Evolutionary conservation across 1,284 basidiomycete species (phyloP).

Genomic region (Microbotryum scabiosae): DNA sequence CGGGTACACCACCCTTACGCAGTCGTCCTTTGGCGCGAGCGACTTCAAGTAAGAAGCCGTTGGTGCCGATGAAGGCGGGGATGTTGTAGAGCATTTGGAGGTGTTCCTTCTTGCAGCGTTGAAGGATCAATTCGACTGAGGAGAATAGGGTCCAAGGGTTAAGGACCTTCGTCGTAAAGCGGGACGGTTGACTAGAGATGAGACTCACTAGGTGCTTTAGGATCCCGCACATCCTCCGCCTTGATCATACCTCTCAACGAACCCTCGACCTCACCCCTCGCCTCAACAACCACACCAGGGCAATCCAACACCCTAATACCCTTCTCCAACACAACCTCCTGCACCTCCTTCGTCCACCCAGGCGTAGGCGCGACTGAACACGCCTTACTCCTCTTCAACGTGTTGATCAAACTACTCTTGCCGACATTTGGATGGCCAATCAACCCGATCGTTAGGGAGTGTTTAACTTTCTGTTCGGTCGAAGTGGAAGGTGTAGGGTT

Average conservation of each 20-base stretch:
- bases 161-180: too few species aligned
- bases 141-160: background rate
- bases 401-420: slow-evolving; percentile 92
- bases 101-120: slow-evolving; percentile 58
- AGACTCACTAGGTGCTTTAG: slow-evolving; percentile 70
- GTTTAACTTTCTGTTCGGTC: slow-evolving; percentile 11
- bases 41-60: slow-evolving; percentile 85
- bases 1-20: slow-evolving; percentile 85
- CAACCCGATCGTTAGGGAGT: slow-evolving; percentile 71
- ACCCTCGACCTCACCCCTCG: slow-evolving; percentile 55
- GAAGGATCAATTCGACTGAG: slow-evolving; percentile 73
- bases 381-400: slow-evolving; percentile 79
- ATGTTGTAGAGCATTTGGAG: slow-evolving; percentile 75
- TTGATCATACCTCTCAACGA: slow-evolving; percentile 86
- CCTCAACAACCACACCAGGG: slow-evolving; percentile 82
- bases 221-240: slow-evolving; percentile 85
- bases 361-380: slow-evolving; percentile 92
- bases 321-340: slow-evolving; percentile 85
- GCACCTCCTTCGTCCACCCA: slow-evolving; percentile 90
- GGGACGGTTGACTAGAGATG: background rate
- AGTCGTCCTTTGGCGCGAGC: slow-evolving; percentile 77
- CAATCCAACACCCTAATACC: slow-evolving; percentile 89
- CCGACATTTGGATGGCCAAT: slow-evolving; percentile 98
- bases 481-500: slow-evolving; percentile 8
- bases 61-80: slow-evolving; percentile 62